Conservation (phyloP, 2,329 filamentous ascomycete species). For the Pseudopithomyces chartarum region DNA sequence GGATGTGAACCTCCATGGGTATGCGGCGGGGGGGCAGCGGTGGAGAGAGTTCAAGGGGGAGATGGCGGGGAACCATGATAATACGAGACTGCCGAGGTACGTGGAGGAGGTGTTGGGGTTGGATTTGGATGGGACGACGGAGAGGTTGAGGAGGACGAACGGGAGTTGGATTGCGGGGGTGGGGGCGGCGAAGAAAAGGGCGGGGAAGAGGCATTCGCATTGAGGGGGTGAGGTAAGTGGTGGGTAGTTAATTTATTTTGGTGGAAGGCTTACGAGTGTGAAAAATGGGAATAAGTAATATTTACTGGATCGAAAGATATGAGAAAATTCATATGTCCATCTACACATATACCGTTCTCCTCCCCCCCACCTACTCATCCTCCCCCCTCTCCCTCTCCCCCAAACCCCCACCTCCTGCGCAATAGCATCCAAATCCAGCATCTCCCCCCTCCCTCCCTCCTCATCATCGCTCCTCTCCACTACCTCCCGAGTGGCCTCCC, state of each 20-base stretch:
- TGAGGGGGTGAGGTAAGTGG: not conserved
- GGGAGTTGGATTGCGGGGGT: not conserved
- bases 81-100: conserved; percentile 26
- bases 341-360: too few relatives aligned
- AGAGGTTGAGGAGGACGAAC: conserved; percentile 16
- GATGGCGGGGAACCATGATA: conserved; percentile 31
- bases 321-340: too few relatives aligned
- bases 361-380: too few relatives aligned
- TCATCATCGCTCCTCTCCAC: conserved; percentile 23
- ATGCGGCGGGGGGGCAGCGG: conserved; percentile 26
- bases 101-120: conserved; percentile 23
- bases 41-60: conserved; percentile 20
- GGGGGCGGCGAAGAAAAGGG: not conserved
- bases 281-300: too few relatives aligned
- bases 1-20: conserved; percentile 46
- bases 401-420: conserved; percentile 43
- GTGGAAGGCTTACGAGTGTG: too few relatives aligned
- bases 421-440: conserved; percentile 42
- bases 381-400: conserved; percentile 29
- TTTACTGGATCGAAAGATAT: too few relatives aligned
- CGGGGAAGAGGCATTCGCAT: not conserved
- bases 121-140: conserved; percentile 24
- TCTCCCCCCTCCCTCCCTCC: conserved; percentile 18
- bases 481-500: conserved; percentile 35
- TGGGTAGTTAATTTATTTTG: too few relatives aligned